Conservation (phyloP, 2,329 filamentous ascomycete species). For the Penicillium sp. region DNA sequence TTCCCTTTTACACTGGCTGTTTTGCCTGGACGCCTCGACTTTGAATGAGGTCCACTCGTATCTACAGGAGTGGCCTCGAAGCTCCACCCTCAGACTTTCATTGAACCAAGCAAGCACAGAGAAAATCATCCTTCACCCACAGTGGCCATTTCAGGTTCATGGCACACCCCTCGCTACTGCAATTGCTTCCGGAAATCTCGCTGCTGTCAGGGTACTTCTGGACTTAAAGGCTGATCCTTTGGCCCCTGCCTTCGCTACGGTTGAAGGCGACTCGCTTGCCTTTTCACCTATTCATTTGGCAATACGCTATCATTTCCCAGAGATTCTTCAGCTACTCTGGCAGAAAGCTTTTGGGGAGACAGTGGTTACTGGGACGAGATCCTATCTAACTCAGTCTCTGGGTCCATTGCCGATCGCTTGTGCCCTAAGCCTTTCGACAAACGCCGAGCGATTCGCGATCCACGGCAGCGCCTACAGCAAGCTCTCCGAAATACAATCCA, state of each 20-base stretch:
- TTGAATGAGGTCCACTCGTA: neutral
- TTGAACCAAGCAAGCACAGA: neutral
- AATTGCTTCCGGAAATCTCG: constrained; percentile 1
- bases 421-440: constrained; percentile 6
- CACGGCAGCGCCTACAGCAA: constrained; percentile 1
- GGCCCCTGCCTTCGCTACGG: neutral
- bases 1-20: constrained; percentile 11
- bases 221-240: constrained; percentile 1
- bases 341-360: constrained; percentile 1
- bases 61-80: neutral
- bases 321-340: constrained; percentile 4
- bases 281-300: constrained; percentile 10
- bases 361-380: neutral
- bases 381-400: neutral
- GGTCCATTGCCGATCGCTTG: constrained; percentile 6
- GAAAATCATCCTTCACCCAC: constrained; percentile 2
- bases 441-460: constrained; percentile 11
- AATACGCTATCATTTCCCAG: constrained; percentile 5
- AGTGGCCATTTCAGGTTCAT: constrained; percentile 12
- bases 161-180: constrained; percentile 8
- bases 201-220: constrained; percentile 2
- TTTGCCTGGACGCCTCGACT: constrained; percentile 5
- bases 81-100: neutral
- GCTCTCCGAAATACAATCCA: neutral
- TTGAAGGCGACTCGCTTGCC: neutral